These are phyloP conservation scores for Zygoascus meyerae DNA, from an alignment of 1,139 yeast species.

Conservation along the genomic window DNA sequence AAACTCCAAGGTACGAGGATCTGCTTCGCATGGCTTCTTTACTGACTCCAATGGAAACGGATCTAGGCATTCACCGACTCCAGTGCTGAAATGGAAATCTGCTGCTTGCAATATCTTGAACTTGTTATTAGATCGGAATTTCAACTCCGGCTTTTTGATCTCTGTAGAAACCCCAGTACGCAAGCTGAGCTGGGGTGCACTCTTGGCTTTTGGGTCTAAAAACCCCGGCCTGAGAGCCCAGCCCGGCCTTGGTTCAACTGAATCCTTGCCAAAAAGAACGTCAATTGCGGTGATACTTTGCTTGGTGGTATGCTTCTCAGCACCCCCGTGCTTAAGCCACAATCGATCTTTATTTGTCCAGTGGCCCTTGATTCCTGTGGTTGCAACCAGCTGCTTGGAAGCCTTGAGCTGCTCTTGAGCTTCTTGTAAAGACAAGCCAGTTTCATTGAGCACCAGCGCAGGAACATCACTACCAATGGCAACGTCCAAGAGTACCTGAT, in stretches of 20 bases:
- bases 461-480: constrained; percentile 18
- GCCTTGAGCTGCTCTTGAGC: background rate
- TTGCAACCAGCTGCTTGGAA: background rate
- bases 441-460: background rate
- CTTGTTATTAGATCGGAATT: constrained; percentile 37
- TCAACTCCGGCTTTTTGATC: constrained; percentile 34
- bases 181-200: constrained; percentile 34
- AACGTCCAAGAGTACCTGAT: constrained; percentile 28
- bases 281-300: constrained; percentile 47
- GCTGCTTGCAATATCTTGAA: constrained; percentile 81
- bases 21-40: constrained; percentile 56
- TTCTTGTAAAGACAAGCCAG: background rate
- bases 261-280: constrained; percentile 64
- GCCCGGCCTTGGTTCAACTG: constrained; percentile 68
- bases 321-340: constrained; percentile 45
- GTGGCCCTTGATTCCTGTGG: constrained; percentile 23
- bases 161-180: constrained; percentile 34
- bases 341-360: constrained; percentile 41
- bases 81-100: constrained; percentile 79
- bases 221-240: constrained; percentile 49
- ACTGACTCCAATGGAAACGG: constrained; percentile 43
- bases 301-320: constrained; percentile 23
- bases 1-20: constrained; percentile 58
- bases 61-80: constrained; percentile 68
- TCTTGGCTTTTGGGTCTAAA: constrained; percentile 20